Evolutionary conservation across 441 rosid species (phyloP), one percentile per base, ranked within the genome.

Genomic region (Erodium texanum): DNA sequence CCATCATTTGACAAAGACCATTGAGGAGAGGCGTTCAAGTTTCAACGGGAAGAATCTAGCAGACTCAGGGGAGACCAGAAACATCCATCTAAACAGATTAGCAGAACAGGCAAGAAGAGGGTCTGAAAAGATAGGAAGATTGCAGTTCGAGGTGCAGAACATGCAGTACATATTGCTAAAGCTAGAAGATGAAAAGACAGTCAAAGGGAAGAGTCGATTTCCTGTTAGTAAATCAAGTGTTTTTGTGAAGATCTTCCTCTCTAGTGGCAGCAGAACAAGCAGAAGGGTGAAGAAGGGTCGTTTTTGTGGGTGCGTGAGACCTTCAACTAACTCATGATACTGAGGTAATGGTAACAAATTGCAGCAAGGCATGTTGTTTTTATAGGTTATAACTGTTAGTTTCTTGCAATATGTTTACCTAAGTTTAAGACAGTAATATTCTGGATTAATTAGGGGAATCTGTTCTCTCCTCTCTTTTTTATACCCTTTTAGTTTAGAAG

Each of bases 71-170:
- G 87, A 80, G 48, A 68, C 74, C 1, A 77, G 80, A 78, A 74
- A 67, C 41, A 73, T 76, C 48, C 62, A 71, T 65, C 75, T 78
- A 67, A 87, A 78, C 32, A 84, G 77, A 50, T 80, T 85, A 69
- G 80, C 77, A 3, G 97, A 91, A 66, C 82, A 76, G 73, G 87
- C 96, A 9, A 71, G 23, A 70, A 76, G 75, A 69, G 85, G 79
- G 76, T 89, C 89, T 0, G 96, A 91, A 81, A 89, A 83, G 88
- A 86, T 94, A 0, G 89, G 88, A 63, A 72, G 80, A 70, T 58
- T 91, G 82, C 88, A 84, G 78, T 82, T 84, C 29, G 94, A 92
- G 75, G 81, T 94, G 77, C 94, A 91, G 80, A 84, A 80, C 80
- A 80, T 91, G 19, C 89, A 85, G 38, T 75, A 78, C 71, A 36